phyloP scores from a whole-genome alignment of 805 yeast genomes.

The Barnettozyma vustinii region DNA sequence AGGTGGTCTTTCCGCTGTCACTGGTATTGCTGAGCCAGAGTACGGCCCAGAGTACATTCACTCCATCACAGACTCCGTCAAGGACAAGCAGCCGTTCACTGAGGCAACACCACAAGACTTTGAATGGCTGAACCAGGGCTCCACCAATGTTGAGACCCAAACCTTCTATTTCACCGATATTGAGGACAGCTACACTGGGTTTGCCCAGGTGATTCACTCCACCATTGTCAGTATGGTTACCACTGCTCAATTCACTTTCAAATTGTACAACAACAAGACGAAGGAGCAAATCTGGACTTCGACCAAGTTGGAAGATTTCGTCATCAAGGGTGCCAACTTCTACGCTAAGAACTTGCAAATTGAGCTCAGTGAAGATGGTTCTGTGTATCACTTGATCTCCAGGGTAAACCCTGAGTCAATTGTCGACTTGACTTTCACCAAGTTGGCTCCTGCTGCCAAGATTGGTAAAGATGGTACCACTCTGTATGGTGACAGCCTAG shows the following conservation, averaged over 20 bases:
- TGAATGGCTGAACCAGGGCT: slow-evolving; percentile 65
- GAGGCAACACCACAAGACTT: slow-evolving; percentile 63
- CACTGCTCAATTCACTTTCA: slow-evolving; percentile 91
- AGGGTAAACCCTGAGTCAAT: slow-evolving; percentile 60
- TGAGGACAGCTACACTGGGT: slow-evolving; percentile 63
- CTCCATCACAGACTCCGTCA: slow-evolving; percentile 63
- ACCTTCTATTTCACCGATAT: slow-evolving; percentile 78
- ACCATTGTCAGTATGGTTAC: slow-evolving; percentile 82
- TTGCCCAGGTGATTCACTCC: slow-evolving; percentile 93
- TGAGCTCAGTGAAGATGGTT: slow-evolving; percentile 49
- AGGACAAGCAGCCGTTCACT: slow-evolving; percentile 52
- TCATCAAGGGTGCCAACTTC: slow-evolving; percentile 68
- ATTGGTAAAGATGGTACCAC: slow-evolving; percentile 87
- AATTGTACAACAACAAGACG: slow-evolving; percentile 55
- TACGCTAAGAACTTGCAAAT: slow-evolving; percentile 70
- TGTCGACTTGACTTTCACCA: slow-evolving; percentile 62
- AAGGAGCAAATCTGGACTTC: slow-evolving; percentile 73
- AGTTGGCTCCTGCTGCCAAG: slow-evolving; percentile 74
- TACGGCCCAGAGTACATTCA: slow-evolving; percentile 91
- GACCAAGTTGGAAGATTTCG: slow-evolving; percentile 77
- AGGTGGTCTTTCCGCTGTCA: slow-evolving; percentile 84
- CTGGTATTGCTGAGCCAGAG: slow-evolving; percentile 96
- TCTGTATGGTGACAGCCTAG: slow-evolving; percentile 75
- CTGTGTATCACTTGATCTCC: slow-evolving; percentile 52
- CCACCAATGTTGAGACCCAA: slow-evolving; percentile 93